Percentiles rank a stretch among this genome's conserved stretches.
Evolutionary conservation across 495 filamentous ascomycete species (phyloP).

Genomic region (Daldinia concentrica): DNA sequence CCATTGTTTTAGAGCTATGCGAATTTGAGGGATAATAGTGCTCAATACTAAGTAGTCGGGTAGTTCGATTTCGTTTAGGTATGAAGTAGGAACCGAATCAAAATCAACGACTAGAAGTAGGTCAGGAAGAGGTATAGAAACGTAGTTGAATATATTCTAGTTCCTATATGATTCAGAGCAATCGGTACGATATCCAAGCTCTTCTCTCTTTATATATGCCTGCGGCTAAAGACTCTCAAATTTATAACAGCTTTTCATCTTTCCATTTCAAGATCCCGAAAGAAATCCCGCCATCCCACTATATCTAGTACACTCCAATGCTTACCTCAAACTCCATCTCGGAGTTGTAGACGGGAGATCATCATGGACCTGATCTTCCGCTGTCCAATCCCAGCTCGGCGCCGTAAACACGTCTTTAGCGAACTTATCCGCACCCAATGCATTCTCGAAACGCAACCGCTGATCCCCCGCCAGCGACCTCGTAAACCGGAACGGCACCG

Average conservation of each 20-base stretch:
- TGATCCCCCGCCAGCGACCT: slow-evolving; percentile 51
- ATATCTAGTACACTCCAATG: not conserved
- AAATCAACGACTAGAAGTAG: too few species aligned
- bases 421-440: slow-evolving; percentile 53
- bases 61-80: too few species aligned
- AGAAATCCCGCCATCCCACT: not conserved
- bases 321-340: slow-evolving; percentile 38
- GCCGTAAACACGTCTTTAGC: slow-evolving; percentile 66
- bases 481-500: slow-evolving; percentile 52
- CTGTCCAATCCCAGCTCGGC: slow-evolving; percentile 67
- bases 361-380: slow-evolving; percentile 49
- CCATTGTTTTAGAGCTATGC: too few species aligned
- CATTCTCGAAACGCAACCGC: slow-evolving; percentile 51
- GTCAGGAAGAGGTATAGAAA: not conserved
- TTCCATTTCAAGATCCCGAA: not conserved
- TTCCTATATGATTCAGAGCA: not conserved
- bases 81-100: too few species aligned
- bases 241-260: not conserved
- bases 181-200: not conserved
- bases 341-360: slow-evolving; percentile 37
- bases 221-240: not conserved
- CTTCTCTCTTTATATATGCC: not conserved
- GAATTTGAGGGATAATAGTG: too few species aligned
- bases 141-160: not conserved
- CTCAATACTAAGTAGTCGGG: too few species aligned